Evolutionary conservation across 2,329 filamentous ascomycete species (phyloP).

Genomic region (Monosporascus sp.): DNA sequence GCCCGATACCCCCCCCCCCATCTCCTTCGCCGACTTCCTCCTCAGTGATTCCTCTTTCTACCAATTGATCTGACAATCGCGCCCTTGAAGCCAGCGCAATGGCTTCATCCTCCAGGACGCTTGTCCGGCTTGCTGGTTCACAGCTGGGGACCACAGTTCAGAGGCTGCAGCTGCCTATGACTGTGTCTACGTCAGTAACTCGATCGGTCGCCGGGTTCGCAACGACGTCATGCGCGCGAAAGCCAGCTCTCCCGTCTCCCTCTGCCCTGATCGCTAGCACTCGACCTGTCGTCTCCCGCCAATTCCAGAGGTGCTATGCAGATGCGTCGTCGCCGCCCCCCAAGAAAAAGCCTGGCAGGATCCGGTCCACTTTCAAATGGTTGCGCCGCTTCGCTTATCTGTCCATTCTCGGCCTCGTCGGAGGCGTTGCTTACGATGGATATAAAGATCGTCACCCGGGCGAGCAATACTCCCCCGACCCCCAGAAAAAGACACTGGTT

Average conservation of each 20-base stretch:
- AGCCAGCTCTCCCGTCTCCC: constrained; percentile 17
- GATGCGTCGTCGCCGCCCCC: constrained; percentile 42
- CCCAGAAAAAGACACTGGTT: constrained; percentile 92
- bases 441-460: constrained; percentile 76
- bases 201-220: constrained; percentile 17
- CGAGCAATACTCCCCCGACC: constrained; percentile 74
- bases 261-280: constrained; percentile 29
- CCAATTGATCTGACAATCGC: constrained; percentile 7
- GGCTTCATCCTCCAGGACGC: constrained; percentile 41
- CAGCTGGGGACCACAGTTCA: constrained; percentile 19
- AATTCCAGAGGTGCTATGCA: constrained; percentile 44
- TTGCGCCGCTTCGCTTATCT: constrained; percentile 79
- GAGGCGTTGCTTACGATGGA: constrained; percentile 72
- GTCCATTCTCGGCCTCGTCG: constrained; percentile 62
- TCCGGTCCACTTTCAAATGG: constrained; percentile 68
- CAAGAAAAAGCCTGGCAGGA: constrained; percentile 49
- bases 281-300: constrained; percentile 31
- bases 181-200: constrained; percentile 24
- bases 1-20: not conserved
- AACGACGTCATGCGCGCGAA: constrained; percentile 24
- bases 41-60: constrained; percentile 4
- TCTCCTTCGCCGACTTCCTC: not conserved
- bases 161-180: constrained; percentile 16
- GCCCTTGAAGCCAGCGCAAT: constrained; percentile 27
- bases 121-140: constrained; percentile 27